These are phyloP conservation scores for Phaffomyces thermotolerans DNA, from an alignment of 805 yeast species.

Conservation along the genomic window DNA sequence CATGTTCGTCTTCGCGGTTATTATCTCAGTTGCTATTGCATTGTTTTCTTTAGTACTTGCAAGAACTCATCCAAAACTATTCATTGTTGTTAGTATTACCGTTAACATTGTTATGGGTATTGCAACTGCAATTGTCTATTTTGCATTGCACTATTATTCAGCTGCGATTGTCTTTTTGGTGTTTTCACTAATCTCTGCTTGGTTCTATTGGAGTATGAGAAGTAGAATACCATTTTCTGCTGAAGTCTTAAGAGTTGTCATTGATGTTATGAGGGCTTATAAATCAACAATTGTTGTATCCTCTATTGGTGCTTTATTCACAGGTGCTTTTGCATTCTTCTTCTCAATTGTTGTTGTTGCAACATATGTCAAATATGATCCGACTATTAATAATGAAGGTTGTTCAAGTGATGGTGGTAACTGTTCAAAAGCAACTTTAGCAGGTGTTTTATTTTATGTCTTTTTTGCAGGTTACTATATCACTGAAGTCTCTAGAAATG, in stretches of 20 bases:
- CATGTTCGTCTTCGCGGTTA: conserved; percentile 58
- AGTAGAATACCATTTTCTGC: conserved; percentile 69
- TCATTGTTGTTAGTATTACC: conserved; percentile 63
- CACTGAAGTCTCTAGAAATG: conserved; percentile 74
- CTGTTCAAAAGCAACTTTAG: conserved; percentile 51
- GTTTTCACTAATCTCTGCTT: conserved; percentile 57
- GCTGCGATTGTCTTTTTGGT: conserved; percentile 72
- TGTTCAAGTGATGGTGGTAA: conserved; percentile 46
- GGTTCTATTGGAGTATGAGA: conserved; percentile 68
- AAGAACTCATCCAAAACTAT: conserved; percentile 53
- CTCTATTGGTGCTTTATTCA: conserved; percentile 48
- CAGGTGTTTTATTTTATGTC: conserved; percentile 64
- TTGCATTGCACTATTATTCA: conserved; percentile 62
- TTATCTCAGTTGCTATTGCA: conserved; percentile 53
- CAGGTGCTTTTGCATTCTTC: conserved; percentile 57
- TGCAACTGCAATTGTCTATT: conserved; percentile 70
- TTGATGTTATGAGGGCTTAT: conserved; percentile 65
- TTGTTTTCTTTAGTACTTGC: conserved; percentile 51
- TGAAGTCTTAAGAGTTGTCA: conserved; percentile 58
- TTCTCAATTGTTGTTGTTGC: conserved; percentile 67
- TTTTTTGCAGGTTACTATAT: conserved; percentile 80
- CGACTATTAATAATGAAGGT: conserved; percentile 42
- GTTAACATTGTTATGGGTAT: conserved; percentile 61
- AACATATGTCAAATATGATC: conserved; percentile 70
- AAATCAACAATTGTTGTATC: conserved; percentile 65